These are phyloP conservation scores for Edaphochlamys debaryana DNA, from an alignment of 139 green algal genomes.

Conservation along the genomic window DNA sequence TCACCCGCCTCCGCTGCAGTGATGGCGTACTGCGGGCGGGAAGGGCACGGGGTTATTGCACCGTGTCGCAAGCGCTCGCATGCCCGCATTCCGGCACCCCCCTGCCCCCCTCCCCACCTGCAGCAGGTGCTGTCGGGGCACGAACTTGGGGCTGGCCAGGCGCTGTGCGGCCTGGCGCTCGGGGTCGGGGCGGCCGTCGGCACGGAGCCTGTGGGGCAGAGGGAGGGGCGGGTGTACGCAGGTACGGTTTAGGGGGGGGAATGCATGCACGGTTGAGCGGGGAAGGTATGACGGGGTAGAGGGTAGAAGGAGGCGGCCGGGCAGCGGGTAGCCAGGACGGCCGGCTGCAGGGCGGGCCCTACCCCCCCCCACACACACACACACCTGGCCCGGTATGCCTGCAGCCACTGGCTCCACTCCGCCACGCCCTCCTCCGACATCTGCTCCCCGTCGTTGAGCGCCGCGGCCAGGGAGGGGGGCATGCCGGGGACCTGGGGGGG, in stretches of 20 bases:
- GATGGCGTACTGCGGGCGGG: no score
- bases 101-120: conserved; percentile 28
- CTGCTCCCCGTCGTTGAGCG: not conserved
- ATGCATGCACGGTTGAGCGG: no score
- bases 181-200: conserved; percentile 58
- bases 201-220: conserved; percentile 48
- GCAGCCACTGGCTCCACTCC: conserved; percentile 75
- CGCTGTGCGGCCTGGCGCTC: conserved; percentile 64
- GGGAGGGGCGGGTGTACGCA: not conserved
- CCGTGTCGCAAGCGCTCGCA: no score
- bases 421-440: conserved; percentile 54
- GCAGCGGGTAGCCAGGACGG: no score
- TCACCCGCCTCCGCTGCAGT: conserved; percentile 70
- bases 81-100: no score
- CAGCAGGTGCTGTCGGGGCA: conserved; percentile 89
- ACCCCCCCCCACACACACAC: not conserved
- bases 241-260: no score
- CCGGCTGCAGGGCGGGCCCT: no score
- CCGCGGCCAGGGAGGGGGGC: conserved; percentile 23
- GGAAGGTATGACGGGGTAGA: no score
- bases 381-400: conserved; percentile 52
- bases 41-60: no score
- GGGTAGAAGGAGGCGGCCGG: no score
- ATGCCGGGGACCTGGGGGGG: conserved; percentile 7
- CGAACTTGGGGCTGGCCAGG: conserved; percentile 77